Percentiles rank a stretch among this genome's conserved stretches.
These are phyloP conservation scores for Peribolospora baueri DNA, from an alignment of 768 basidiomycete genomes.

Conservation along the genomic window DNA sequence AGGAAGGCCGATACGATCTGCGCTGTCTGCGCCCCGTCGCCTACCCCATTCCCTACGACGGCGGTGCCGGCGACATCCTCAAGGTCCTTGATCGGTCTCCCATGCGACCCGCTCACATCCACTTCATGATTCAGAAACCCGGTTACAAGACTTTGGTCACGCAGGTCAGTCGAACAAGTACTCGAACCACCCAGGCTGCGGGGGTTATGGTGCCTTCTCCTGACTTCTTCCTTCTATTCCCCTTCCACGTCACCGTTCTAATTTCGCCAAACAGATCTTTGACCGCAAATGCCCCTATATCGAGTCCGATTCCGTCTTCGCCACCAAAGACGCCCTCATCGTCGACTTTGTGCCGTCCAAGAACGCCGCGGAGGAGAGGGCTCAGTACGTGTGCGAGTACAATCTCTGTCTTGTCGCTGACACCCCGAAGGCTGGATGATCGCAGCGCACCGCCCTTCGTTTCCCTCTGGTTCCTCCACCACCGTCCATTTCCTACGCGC, in stretches of 20 bases:
- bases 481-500: too few species aligned
- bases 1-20: conserved; percentile 9
- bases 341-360: conserved; percentile 8
- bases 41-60: conserved; percentile 15
- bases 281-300: conserved; percentile 11
- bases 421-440: too few species aligned
- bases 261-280: conserved; percentile 3
- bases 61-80: conserved; percentile 10
- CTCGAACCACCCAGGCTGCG: too few species aligned
- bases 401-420: neutral
- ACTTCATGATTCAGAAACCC: conserved; percentile 9
- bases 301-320: conserved; percentile 14
- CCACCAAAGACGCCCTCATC: conserved; percentile 13
- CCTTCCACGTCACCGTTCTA: too few species aligned
- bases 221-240: too few species aligned
- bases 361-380: neutral
- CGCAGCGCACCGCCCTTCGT: too few species aligned
- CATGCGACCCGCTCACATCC: conserved; percentile 10
- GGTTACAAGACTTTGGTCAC: conserved; percentile 14
- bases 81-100: conserved; percentile 13
- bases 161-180: neutral
- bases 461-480: too few species aligned
- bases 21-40: conserved; percentile 12
- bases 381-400: too few species aligned
- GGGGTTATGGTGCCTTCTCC: too few species aligned